Evolutionary conservation across 768 basidiomycete species (phyloP), one percentile per base, ranked within the genome.

Genomic region (Asterophora parasitica): DNA sequence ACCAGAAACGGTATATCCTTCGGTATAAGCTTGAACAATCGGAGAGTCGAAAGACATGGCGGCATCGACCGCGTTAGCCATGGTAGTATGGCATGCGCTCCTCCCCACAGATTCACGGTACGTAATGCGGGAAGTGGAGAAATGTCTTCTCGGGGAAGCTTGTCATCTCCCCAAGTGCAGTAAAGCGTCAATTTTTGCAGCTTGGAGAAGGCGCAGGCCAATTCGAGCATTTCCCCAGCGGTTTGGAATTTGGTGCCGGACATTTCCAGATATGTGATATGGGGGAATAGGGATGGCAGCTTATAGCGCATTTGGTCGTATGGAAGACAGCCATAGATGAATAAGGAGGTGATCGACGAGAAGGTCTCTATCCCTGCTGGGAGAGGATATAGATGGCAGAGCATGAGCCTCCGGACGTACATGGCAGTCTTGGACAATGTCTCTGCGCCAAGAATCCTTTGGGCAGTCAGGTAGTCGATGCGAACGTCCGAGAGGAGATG

Each of bases 301-400:
- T 8, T 38, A 16, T 20, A 6, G 42, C 34, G 42, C 42, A 33
- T 44, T 12, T 37, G 19, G 4, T 42, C 20, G 20, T 44, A 30
- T 2, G 42, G 42, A n/a, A 12, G 12, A 26, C 34, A 49, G 2
- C 28, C 42, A 15, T 49, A 31, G 10, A 49, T 44, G n/a, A 12
- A 49, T 5, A 49, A 26, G 7, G 48, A 36, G 0, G 33, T 39
- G n/a, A 49, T 44, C 7, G 35, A 44, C 20, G 48, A 49, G 23
- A 49, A 49, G 4, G 32, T 12, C 7, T 44, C 35, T 27, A 49
- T 36, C 1, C 34, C 42, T 10, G 12, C 11, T n/a, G 42, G 42
- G 3, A 49, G 15, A 20, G 48, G 28, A 30, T 13, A 17, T 11
- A 37, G 6, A 32, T 43, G 16, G 42, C 48, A 32, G 9, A 49